Percentiles rank a stretch among this genome's conserved stretches.
Evolutionary conservation across 305 asterid species (phyloP).

Genomic region (Vinca major): DNA sequence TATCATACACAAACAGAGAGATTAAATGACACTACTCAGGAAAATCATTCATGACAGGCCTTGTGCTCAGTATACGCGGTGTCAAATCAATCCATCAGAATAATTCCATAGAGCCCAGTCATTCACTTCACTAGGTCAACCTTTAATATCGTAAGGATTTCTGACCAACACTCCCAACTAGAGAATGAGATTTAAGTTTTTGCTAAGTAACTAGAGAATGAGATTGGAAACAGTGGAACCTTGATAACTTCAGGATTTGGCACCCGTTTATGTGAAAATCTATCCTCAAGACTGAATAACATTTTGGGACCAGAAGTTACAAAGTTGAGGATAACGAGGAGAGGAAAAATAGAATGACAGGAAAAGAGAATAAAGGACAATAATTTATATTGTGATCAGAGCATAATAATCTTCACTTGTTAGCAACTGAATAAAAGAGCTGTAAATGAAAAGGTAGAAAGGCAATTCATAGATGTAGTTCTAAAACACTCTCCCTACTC

Average conservation of each 20-base stretch:
- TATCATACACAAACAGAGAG: slow-evolving; percentile 28
- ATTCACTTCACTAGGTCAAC: neutral
- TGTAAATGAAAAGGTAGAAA: neutral
- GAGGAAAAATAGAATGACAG: neutral
- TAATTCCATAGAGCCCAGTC: neutral
- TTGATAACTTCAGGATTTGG: neutral
- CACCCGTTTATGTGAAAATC: neutral
- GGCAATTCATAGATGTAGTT: neutral
- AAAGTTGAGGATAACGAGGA: neutral
- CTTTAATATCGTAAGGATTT: neutral
- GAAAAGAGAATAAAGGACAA: neutral
- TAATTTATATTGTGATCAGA: neutral
- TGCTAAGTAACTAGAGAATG: neutral
- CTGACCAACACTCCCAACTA: neutral
- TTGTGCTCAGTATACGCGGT: neutral
- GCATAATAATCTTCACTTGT: neutral
- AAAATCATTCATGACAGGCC: neutral
- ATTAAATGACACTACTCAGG: neutral
- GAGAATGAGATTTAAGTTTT: neutral
- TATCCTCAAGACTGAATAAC: neutral
- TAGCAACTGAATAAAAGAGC: neutral
- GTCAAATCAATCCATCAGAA: neutral
- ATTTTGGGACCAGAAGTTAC: neutral
- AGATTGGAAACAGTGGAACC: neutral
- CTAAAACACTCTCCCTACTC: neutral